A percentile compares a stretch with the other conserved stretches of the same genome.
Evolutionary conservation across 768 basidiomycete species (phyloP).

Genomic region (Pleurotus giganteus): DNA sequence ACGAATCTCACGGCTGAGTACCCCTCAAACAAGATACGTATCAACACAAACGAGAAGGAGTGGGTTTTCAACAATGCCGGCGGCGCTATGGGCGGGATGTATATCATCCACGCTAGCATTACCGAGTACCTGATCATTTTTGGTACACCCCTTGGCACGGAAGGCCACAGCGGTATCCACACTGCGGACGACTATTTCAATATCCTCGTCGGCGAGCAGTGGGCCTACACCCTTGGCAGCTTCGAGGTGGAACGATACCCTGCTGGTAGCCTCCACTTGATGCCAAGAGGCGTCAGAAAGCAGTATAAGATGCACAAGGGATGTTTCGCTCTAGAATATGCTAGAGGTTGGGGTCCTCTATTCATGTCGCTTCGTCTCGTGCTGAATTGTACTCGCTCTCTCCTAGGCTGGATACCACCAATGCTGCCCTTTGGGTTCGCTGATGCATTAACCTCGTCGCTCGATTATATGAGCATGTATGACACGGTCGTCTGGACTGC

Average conservation of each 20-base stretch:
- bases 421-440: slow-evolving; percentile 96
- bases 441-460: slow-evolving; percentile 83
- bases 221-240: slow-evolving; percentile 81
- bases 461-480: slow-evolving; percentile 82
- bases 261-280: slow-evolving; percentile 81
- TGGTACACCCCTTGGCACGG: slow-evolving; percentile 94
- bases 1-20: slow-evolving; percentile 75
- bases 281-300: slow-evolving; percentile 82
- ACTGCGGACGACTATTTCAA: slow-evolving; percentile 98
- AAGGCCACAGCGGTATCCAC: slow-evolving; percentile 93
- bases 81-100: slow-evolving; percentile 98
- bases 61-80: slow-evolving; percentile 99
- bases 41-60: slow-evolving; percentile 64
- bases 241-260: slow-evolving; percentile 85
- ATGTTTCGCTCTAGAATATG: slow-evolving; percentile 95
- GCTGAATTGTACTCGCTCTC: not conserved
- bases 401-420: slow-evolving; percentile 90
- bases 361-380: not conserved
- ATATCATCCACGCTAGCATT: slow-evolving; percentile 93
- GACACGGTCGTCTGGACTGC: slow-evolving; percentile 75
- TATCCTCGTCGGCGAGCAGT: slow-evolving; percentile 92
- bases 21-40: slow-evolving; percentile 49
- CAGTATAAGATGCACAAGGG: slow-evolving; percentile 99
- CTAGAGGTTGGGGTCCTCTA: slow-evolving; percentile 59
- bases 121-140: slow-evolving; percentile 98